Evolutionary conservation across 345 rosid species (phyloP).

Genomic region (Turnera subulata): DNA sequence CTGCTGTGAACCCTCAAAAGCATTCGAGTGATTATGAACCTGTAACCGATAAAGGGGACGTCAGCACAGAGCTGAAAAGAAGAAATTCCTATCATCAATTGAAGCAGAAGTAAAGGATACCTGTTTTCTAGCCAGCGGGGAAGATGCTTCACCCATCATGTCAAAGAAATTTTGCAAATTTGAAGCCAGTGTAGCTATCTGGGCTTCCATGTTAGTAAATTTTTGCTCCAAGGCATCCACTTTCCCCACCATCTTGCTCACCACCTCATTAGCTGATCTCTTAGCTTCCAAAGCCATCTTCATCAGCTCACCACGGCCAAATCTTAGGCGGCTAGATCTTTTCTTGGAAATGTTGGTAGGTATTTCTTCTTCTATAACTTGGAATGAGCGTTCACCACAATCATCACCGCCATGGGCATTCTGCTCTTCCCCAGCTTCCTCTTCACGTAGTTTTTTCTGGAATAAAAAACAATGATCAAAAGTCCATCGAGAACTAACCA

Average conservation of each 20-base stretch:
- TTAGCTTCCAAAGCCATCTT: conserved; percentile 29
- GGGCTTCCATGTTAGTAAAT: conserved; percentile 27
- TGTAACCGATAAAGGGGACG: too few species aligned
- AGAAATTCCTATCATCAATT: too few species aligned
- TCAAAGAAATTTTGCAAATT: conserved; percentile 30
- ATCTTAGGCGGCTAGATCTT: conserved; percentile 8
- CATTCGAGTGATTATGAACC: too few species aligned
- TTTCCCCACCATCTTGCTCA: conserved; percentile 26
- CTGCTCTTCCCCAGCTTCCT: conserved; percentile 15
- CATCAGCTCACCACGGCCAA: conserved; percentile 10
- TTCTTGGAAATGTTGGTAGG: too few species aligned
- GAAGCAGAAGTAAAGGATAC: conserved; percentile 9
- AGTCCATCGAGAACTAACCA: conserved; percentile 3
- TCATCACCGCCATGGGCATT: conserved; percentile 15
- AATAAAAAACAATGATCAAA: background rate
- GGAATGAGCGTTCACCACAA: conserved; percentile 22
- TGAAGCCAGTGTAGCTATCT: conserved; percentile 30
- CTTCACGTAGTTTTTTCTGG: conserved; percentile 30
- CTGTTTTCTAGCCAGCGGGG: conserved; percentile 9
- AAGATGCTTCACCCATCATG: conserved; percentile 17
- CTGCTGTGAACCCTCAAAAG: too few species aligned
- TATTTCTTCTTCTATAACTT: conserved; percentile 38
- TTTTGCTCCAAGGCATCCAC: conserved; percentile 39
- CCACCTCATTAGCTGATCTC: conserved; percentile 24
- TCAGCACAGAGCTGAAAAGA: too few species aligned